Evolutionary conservation across 2,329 filamentous ascomycete species (phyloP).

Genomic region (Mycosphaerelloides madeirae): DNA sequence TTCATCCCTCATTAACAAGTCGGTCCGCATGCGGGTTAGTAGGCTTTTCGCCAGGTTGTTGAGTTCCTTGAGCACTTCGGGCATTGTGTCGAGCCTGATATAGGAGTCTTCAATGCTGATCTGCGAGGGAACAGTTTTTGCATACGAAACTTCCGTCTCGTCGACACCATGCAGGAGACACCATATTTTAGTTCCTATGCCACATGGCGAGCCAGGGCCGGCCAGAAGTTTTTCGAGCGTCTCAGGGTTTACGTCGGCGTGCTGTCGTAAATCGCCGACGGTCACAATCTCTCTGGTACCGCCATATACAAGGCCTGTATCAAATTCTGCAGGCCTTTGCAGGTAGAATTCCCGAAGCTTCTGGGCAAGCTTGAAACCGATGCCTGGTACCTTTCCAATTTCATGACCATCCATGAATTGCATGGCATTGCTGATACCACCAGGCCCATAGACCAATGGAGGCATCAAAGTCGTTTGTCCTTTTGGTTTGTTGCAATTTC

Average conservation of each 20-base stretch:
- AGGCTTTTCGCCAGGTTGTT: constrained; percentile 64
- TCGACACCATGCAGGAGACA: constrained; percentile 76
- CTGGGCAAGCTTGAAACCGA: constrained; percentile 74
- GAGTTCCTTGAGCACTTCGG: constrained; percentile 64
- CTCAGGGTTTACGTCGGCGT: constrained; percentile 59
- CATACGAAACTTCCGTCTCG: constrained; percentile 65
- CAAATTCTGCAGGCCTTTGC: constrained; percentile 41
- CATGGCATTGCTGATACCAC: constrained; percentile 48
- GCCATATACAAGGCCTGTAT: constrained; percentile 45
- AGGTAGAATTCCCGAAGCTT: constrained; percentile 60
- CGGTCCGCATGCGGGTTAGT: constrained; percentile 70
- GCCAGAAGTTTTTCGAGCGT: constrained; percentile 64
- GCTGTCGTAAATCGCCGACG: constrained; percentile 60
- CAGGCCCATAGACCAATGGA: constrained; percentile 34
- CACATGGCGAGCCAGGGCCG: constrained; percentile 65
- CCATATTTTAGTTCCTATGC: constrained; percentile 71
- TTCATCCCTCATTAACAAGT: constrained; percentile 59
- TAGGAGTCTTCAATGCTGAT: constrained; percentile 97
- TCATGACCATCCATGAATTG: constrained; percentile 71
- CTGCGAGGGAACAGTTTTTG: constrained; percentile 69
- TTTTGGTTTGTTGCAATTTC: constrained; percentile 78
- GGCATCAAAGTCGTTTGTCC: constrained; percentile 80
- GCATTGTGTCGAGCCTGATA: constrained; percentile 59
- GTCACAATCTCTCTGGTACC: constrained; percentile 55
- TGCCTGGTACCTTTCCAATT: constrained; percentile 76